A percentile compares a stretch with the other conserved stretches of the same genome.
Conservation (phyloP, 2,329 filamentous ascomycete genomes). For the Westerdykella ornata region DNA sequence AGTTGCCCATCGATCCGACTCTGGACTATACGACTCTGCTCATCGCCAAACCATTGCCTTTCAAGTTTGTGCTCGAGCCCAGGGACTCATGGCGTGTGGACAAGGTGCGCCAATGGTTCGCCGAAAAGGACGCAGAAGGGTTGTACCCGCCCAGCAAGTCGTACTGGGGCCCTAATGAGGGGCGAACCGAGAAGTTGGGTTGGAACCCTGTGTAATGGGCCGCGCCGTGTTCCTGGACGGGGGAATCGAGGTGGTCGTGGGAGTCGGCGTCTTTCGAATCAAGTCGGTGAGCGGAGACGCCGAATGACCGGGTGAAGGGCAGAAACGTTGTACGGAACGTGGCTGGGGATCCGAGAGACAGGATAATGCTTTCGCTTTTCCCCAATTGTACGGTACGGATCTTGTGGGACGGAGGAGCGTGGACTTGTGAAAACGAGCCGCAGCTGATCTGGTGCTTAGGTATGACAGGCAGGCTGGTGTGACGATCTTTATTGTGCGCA, state of each 20-base stretch:
- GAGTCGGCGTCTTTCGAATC: background rate
- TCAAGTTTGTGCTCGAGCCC: constrained; percentile 38
- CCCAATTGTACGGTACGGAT: too few relatives aligned
- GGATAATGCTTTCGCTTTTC: too few relatives aligned
- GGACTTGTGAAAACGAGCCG: too few relatives aligned
- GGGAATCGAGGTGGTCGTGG: background rate
- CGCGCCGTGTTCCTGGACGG: too few relatives aligned
- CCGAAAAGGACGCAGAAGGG: constrained; percentile 33
- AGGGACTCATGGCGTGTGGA: constrained; percentile 28
- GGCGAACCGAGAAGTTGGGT: constrained; percentile 25
- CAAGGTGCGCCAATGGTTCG: constrained; percentile 31
- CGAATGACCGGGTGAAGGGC: too few relatives aligned
- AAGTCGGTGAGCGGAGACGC: too few relatives aligned
- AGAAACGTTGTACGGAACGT: too few relatives aligned
- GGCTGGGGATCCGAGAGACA: too few relatives aligned
- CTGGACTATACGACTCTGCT: constrained; percentile 41
- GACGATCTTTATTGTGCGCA: too few relatives aligned
- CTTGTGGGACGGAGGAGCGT: too few relatives aligned
- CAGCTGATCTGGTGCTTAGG: too few relatives aligned
- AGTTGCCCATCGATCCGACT: constrained; percentile 37
- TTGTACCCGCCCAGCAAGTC: constrained; percentile 33
- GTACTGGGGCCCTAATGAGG: constrained; percentile 38
- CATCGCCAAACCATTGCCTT: constrained; percentile 43
- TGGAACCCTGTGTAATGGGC: constrained; percentile 31
- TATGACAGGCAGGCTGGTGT: too few relatives aligned